A percentile compares a stretch with the other conserved stretches of the same genome.
phyloP scores from a whole-genome alignment of 106 monocot species.

The Hemerocallis citrina region DNA sequence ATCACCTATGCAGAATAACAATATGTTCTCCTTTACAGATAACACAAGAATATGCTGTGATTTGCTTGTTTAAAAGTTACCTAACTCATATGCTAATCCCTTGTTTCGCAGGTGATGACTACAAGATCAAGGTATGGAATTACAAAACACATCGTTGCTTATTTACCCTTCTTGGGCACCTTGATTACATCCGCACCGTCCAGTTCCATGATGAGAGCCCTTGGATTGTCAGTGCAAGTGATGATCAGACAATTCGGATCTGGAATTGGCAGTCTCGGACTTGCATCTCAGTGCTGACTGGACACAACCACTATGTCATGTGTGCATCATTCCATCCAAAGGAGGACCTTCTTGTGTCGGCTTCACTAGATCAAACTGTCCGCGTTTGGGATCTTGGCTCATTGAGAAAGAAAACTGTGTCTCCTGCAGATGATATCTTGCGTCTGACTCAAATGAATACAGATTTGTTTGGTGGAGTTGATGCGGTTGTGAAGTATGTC shows the following conservation, averaged over 20 bases:
- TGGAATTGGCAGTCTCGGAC: slow-evolving; percentile 74
- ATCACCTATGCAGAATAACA: too few relatives aligned
- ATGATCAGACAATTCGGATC: slow-evolving; percentile 66
- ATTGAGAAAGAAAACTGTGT: slow-evolving; percentile 50
- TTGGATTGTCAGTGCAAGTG: slow-evolving; percentile 67
- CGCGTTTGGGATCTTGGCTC: slow-evolving; percentile 65
- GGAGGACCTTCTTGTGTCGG: slow-evolving; percentile 59
- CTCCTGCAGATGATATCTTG: slow-evolving; percentile 50
- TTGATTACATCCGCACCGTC: slow-evolving; percentile 65
- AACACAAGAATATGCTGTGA: too few relatives aligned
- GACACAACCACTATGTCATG: slow-evolving; percentile 70
- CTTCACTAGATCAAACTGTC: slow-evolving; percentile 64
- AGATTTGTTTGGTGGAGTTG: slow-evolving; percentile 59
- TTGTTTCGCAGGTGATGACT: slow-evolving; percentile 57
- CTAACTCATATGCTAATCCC: too few relatives aligned
- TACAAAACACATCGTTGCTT: slow-evolving; percentile 55
- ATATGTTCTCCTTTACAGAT: too few relatives aligned
- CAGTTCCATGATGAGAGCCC: slow-evolving; percentile 67
- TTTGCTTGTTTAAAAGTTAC: too few relatives aligned
- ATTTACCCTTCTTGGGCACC: slow-evolving; percentile 68
- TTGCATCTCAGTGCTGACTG: slow-evolving; percentile 53
- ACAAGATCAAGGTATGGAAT: slow-evolving; percentile 80
- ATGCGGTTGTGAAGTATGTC: slow-evolving; percentile 61
- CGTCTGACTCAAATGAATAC: slow-evolving; percentile 47
- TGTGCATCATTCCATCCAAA: slow-evolving; percentile 75